Base-by-base conservation (phyloP, 2,329 filamentous ascomycete species). In the Decorospora gaudefroyi region DNA sequence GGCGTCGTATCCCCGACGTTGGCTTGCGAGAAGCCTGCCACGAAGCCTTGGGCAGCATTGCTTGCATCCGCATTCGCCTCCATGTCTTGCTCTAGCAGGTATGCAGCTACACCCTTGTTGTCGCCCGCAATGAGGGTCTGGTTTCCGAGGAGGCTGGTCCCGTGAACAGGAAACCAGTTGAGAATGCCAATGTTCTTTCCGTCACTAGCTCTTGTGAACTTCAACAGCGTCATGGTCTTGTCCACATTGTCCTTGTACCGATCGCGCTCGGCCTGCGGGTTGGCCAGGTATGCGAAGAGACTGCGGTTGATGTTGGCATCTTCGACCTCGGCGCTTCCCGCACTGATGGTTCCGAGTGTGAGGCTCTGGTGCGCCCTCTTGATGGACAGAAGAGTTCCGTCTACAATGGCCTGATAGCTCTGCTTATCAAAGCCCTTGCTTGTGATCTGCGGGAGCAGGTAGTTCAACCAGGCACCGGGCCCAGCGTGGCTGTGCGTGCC, bases 401-500 rank as follows among this genome's bases (percentile, higher is more conserved):
- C 84, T 0, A 97, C 90, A 50, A 97, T 90, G 18, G 92, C 90
- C 53, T 85, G 80, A 64, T 95, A 95, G 61, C 88, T 95, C 69
- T 95, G 88, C 61, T 84, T 83, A 70, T 90, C 81, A 59, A 96
- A 96, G 0, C 92, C 92, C 46, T 87, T 79, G 62, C 85, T 91
- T 0, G 92, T 93, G 53, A 97, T 87, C 65, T 96, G 91, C 6
- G 91, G 92, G 4, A 96, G 77, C 7, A 97, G 79, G 65, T 96
- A 97, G 72, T 97, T 97, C 67, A 95, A 78, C 90, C 90, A 97
- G 4, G 87, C 92, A 2, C 88, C 92, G 0, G 92, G 91, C 0
- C 91, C 92, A 16, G 90, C 86, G 72, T 97, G 92, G 17, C 88
- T 93, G 69, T 97, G 92, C 0, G 92, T 97, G 40, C 91, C 92